Evolutionary conservation across 2,329 filamentous ascomycete species (phyloP), one percentile per base, ranked within the genome.

Genomic region (Colletotrichum destructivum): DNA sequence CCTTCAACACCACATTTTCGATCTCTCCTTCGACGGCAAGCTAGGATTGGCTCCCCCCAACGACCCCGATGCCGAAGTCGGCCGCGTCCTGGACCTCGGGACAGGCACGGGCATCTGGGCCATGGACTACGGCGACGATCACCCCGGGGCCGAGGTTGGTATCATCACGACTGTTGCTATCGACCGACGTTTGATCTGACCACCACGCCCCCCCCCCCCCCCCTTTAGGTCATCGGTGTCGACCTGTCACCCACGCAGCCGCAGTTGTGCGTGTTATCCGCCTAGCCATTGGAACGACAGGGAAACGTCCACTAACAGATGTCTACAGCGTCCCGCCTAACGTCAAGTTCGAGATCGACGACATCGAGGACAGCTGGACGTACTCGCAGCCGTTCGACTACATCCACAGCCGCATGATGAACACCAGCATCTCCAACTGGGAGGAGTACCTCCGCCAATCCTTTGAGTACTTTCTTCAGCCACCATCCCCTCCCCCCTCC

Each of bases 401-500:
- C 75, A 88, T 92, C 74, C 89, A 91, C 77, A 87, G 86, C 12
- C 85, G 87, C 49, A 83, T 88, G 75, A 82, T 91, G 75, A 82
- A 85, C 9, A 88, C 89, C 59, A 84, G 85, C 65, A 85, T 91
- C 73, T 79, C 82, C 3, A 88, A 89, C 72, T 90, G 88, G 78
- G 84, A 85, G 55, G 82, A 85, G 47, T 79, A 91, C 26, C 82
- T 90, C 68, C 79, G 81, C 51, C 86, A 87, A 68, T 78, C 85
- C 4, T 87, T 79, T 49, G 77, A 82, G 67, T 76, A 77, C 18
- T 40, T 11, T 16, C n/a, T 76, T 75, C 26, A 76, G 84, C 1
- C 78, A 78, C 8, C 9, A 82, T n/a, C n/a, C n/a, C n/a, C n/a
- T n/a, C n/a, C n/a, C n/a, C n/a, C n/a, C n/a, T n/a, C n/a, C n/a